Percentiles rank a stretch among this genome's conserved stretches.
Evolutionary conservation across 768 basidiomycete genomes (phyloP).

Genomic region (Brasilioporus rufonigricans): DNA sequence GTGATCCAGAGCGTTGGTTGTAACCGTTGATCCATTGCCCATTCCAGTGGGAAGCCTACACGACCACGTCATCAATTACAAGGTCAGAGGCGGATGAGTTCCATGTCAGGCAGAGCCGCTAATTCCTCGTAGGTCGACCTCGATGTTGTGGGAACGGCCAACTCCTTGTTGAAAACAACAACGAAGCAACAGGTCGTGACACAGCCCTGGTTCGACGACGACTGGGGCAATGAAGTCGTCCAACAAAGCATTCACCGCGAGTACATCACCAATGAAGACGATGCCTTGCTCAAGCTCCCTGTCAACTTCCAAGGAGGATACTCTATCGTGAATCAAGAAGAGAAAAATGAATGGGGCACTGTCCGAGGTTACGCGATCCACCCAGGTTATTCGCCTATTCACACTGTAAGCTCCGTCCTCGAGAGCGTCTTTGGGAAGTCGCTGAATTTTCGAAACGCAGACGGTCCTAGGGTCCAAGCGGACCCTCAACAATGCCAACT

Average conservation of each 20-base stretch:
- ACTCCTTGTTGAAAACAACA: constrained; percentile 52
- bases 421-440: no score
- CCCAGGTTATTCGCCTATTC: constrained; percentile 53
- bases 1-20: constrained; percentile 15
- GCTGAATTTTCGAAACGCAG: constrained; percentile 28
- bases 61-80: constrained; percentile 67
- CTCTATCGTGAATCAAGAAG: constrained; percentile 53
- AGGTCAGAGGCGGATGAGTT: constrained; percentile 29
- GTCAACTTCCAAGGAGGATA: constrained; percentile 57
- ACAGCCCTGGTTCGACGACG: constrained; percentile 56
- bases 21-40: background rate
- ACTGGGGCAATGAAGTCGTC: constrained; percentile 54
- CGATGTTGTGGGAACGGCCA: constrained; percentile 57
- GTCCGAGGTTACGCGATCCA: constrained; percentile 61
- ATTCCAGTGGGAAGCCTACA: constrained; percentile 59
- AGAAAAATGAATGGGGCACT: constrained; percentile 54
- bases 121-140: constrained; percentile 50
- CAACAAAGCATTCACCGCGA: constrained; percentile 51
- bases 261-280: constrained; percentile 50
- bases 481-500: constrained; percentile 59
- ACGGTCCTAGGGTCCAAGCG: constrained; percentile 60
- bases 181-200: constrained; percentile 48
- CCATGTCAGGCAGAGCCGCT: background rate
- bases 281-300: constrained; percentile 50
- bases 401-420: constrained; percentile 36